Evolutionary conservation across 2,329 filamentous ascomycete genomes (phyloP).

Genomic region (Dactylellina sp.): DNA sequence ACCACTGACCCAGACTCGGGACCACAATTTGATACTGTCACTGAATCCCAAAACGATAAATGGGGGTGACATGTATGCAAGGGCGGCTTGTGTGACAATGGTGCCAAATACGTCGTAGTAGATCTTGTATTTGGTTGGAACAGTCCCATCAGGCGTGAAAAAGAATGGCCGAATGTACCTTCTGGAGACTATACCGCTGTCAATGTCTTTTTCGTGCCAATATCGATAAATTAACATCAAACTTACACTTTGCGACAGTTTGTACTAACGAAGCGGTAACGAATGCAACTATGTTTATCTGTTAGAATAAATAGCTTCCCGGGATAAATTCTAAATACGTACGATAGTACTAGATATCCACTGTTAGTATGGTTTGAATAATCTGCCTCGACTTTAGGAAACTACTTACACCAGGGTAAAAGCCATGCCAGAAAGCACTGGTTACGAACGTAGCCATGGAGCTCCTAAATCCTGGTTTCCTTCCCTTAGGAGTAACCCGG

Average conservation of each 20-base stretch:
- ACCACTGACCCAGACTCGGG: conserved; percentile 69
- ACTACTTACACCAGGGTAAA: conserved; percentile 77
- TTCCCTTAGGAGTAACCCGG: conserved; percentile 91
- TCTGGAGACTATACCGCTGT: conserved; percentile 76
- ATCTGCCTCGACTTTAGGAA: not conserved
- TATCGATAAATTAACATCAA: not conserved
- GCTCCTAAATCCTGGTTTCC: conserved; percentile 95
- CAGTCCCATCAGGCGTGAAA: conserved; percentile 76
- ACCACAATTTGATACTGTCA: conserved; percentile 80
- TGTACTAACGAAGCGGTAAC: conserved; percentile 90
- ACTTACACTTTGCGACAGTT: conserved; percentile 90
- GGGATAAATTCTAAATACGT: conserved; percentile 1
- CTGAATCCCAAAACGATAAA: conserved; percentile 84
- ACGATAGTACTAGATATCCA: conserved; percentile 48
- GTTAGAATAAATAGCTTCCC: conserved; percentile 6
- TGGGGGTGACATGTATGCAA: conserved; percentile 84
- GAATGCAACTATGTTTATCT: conserved; percentile 80
- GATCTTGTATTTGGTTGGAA: conserved; percentile 77
- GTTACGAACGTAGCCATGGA: conserved; percentile 94
- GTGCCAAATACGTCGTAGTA: conserved; percentile 87
- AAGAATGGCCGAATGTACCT: conserved; percentile 93
- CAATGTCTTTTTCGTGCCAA: not conserved
- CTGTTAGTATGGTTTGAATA: conserved; percentile 16
- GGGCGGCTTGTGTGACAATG: conserved; percentile 80
- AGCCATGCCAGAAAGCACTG: conserved; percentile 95